These are phyloP conservation scores for Paratinospora sagittata DNA, from an alignment of 164 flowering plant genomes.

Conservation along the genomic window DNA sequence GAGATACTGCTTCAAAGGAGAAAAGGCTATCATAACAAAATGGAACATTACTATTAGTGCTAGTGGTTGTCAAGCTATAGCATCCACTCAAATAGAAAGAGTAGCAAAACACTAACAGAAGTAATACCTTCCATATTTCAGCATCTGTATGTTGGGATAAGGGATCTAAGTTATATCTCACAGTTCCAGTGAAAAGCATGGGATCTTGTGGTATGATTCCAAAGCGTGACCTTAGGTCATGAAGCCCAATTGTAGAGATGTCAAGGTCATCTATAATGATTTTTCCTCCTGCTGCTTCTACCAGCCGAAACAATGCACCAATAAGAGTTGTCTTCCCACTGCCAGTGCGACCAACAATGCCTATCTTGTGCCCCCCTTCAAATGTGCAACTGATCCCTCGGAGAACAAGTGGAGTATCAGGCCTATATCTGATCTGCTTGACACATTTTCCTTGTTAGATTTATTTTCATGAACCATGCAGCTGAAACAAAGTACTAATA, in stretches of 20 bases:
- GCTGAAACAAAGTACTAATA: background rate
- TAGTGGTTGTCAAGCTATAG: background rate
- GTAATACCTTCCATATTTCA: constrained; percentile 64
- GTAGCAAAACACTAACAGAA: background rate
- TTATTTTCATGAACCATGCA: background rate
- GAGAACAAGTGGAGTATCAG: constrained; percentile 60
- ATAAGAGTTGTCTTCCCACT: constrained; percentile 77
- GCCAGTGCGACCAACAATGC: constrained; percentile 83
- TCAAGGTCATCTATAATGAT: constrained; percentile 52
- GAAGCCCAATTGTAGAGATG: constrained; percentile 60
- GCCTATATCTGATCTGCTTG: constrained; percentile 59
- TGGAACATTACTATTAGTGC: background rate
- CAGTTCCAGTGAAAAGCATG: constrained; percentile 55
- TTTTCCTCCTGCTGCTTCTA: constrained; percentile 57
- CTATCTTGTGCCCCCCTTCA: constrained; percentile 66
- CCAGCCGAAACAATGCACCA: constrained; percentile 55
- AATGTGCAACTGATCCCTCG: constrained; percentile 58
- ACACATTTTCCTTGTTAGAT: background rate
- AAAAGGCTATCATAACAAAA: too few species aligned
- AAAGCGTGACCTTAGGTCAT: constrained; percentile 56
- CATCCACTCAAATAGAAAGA: background rate
- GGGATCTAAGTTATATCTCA: constrained; percentile 67
- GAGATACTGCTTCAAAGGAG: too few species aligned
- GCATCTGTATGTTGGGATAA: constrained; percentile 41
- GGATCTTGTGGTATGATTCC: constrained; percentile 80